Conservation (phyloP, 2,329 filamentous ascomycete species). For the Parastagonospora nodorum region DNA sequence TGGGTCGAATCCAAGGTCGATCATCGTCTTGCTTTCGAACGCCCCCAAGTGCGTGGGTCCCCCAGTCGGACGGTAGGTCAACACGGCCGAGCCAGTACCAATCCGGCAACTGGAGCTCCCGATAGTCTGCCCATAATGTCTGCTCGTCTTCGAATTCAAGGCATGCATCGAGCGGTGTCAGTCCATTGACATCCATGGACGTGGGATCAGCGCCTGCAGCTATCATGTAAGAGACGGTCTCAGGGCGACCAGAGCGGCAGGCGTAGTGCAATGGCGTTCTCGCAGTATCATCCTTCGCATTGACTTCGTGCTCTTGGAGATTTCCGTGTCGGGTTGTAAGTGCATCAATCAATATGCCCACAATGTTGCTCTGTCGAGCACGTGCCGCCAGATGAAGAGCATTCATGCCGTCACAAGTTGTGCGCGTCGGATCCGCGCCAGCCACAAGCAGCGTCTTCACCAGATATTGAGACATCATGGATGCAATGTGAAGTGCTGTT, state of each 20-base stretch:
- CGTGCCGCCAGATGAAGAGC: conserved; percentile 50
- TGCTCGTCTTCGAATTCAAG: not conserved
- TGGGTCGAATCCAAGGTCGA: not conserved
- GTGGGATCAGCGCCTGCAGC: not conserved
- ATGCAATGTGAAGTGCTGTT: conserved; percentile 20
- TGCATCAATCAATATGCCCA: conserved; percentile 32
- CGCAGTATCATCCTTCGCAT: conserved; percentile 6
- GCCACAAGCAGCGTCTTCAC: conserved; percentile 40
- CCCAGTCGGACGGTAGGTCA: no score
- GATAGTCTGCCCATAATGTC: not conserved
- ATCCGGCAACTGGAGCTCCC: no score
- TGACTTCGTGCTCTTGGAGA: not conserved
- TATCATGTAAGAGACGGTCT: conserved; percentile 6
- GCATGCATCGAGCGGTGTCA: not conserved
- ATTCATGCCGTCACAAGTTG: conserved; percentile 44
- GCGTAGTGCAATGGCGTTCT: conserved; percentile 19
- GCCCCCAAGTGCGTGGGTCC: no score
- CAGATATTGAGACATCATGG: conserved; percentile 17
- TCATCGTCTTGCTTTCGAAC: not conserved
- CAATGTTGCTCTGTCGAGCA: conserved; percentile 38
- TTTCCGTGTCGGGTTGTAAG: not conserved
- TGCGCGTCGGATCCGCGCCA: conserved; percentile 42
- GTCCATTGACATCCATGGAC: not conserved
- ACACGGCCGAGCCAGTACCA: no score
- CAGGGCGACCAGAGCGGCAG: conserved; percentile 11